phyloP scores from a whole-genome alignment of 2,329 filamentous ascomycete genomes.

The Arthrobotrys entomopaga region DNA sequence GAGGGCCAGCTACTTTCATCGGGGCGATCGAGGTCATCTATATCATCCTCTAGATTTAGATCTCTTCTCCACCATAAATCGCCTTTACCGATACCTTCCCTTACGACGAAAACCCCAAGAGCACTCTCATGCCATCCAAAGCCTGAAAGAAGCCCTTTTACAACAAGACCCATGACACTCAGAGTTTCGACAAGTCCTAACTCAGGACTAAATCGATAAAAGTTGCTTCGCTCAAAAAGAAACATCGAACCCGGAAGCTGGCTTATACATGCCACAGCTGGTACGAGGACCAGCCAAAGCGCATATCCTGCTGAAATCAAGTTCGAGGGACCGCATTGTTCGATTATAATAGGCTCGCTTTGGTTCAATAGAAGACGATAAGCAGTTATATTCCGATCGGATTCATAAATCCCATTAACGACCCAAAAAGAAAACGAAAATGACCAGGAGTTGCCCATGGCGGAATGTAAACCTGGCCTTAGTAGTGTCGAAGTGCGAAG shows the following conservation, averaged over 20 bases:
- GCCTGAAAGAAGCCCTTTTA: background rate
- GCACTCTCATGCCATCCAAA: slow-evolving; percentile 7
- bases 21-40: background rate
- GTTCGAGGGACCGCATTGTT: slow-evolving; percentile 1
- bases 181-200: slow-evolving; percentile 5
- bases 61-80: slow-evolving; percentile 9
- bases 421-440: slow-evolving; percentile 12
- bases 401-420: slow-evolving; percentile 2
- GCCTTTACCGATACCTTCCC: slow-evolving; percentile 4
- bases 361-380: background rate
- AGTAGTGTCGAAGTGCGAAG: too few relatives aligned
- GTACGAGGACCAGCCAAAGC: slow-evolving; percentile 7
- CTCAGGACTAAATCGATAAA: slow-evolving; percentile 11
- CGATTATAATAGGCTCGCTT: background rate
- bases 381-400: slow-evolving; percentile 2
- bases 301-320: background rate
- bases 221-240: slow-evolving; percentile 9
- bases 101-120: slow-evolving; percentile 4
- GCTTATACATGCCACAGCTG: slow-evolving; percentile 8
- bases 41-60: background rate
- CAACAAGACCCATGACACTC: background rate
- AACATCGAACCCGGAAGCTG: slow-evolving; percentile 10
- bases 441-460: background rate
- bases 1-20: too few relatives aligned
- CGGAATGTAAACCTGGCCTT: background rate